Conservation (phyloP, 1,284 basidiomycete genomes). For the Fomitopsis schrenkii region DNA sequence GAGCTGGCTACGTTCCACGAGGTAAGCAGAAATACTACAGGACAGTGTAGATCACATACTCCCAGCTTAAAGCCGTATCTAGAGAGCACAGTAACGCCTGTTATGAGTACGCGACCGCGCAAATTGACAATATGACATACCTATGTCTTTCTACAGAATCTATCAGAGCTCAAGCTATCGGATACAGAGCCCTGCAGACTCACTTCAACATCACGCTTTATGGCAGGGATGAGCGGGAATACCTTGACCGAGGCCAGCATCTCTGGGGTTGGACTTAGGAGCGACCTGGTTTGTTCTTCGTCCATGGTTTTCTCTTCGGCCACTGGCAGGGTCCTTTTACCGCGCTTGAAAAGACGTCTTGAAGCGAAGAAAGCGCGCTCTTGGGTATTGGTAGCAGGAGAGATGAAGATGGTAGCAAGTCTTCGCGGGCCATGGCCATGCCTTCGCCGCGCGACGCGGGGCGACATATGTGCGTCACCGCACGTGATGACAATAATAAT, state of each 20-base stretch:
- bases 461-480: no score
- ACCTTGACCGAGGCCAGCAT: constrained; percentile 60
- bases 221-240: constrained; percentile 68
- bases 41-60: constrained; percentile 35
- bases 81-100: constrained; percentile 10
- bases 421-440: no score
- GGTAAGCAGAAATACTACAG: not conserved
- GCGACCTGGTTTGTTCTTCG: constrained; percentile 22
- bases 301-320: constrained; percentile 14
- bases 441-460: no score
- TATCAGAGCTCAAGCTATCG: not conserved
- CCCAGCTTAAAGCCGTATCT: constrained; percentile 82
- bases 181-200: constrained; percentile 24
- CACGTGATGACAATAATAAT: no score
- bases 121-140: constrained; percentile 14
- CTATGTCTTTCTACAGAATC: constrained; percentile 42
- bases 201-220: constrained; percentile 68
- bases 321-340: no score
- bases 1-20: constrained; percentile 48
- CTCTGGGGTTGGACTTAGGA: constrained; percentile 55
- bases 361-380: no score
- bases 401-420: no score
- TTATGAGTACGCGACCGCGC: constrained; percentile 4
- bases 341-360: no score
- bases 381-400: no score